A percentile compares a stretch with the other conserved stretches of the same genome.
These are phyloP conservation scores for Saraca asoca DNA, from an alignment of 331 rosid species.

Conservation along the genomic window DNA sequence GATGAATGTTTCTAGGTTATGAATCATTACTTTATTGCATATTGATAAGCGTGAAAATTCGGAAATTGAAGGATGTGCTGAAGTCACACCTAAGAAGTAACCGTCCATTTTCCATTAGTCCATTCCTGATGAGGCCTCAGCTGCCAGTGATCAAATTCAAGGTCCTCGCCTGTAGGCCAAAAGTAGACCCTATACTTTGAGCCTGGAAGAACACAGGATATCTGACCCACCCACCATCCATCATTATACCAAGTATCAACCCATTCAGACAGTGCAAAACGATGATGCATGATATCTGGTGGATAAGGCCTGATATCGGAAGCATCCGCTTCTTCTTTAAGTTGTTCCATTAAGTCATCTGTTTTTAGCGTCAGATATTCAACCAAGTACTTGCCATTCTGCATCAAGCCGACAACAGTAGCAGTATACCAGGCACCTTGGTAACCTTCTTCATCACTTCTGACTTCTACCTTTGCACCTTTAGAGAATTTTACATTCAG, in stretches of 20 bases:
- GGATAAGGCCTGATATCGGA: conserved; percentile 49
- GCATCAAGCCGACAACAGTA: conserved; percentile 19
- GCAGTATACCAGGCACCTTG: conserved; percentile 47
- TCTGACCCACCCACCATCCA: conserved; percentile 53
- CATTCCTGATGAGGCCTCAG: conserved; percentile 53
- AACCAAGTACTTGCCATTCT: conserved; percentile 43
- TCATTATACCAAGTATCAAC: conserved; percentile 50
- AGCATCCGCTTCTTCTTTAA: conserved; percentile 44
- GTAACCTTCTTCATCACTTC: conserved; percentile 47
- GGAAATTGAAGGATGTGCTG: conserved; percentile 19
- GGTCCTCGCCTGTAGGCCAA: conserved; percentile 34
- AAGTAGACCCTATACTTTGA: conserved; percentile 43
- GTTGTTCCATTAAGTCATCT: conserved; percentile 40
- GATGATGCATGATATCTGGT: conserved; percentile 14
- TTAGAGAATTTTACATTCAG: conserved; percentile 12
- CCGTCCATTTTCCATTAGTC: conserved; percentile 45
- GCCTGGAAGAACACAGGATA: conserved; percentile 30
- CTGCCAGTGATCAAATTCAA: conserved; percentile 40
- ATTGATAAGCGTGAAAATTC: background rate
- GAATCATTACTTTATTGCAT: background rate
- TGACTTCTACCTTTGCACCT: conserved; percentile 42
- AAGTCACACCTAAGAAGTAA: conserved; percentile 37
- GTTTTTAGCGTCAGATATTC: conserved; percentile 47
- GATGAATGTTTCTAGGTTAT: background rate
- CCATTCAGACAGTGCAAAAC: conserved; percentile 20